phyloP scores from a whole-genome alignment of 495 filamentous ascomycete species.

The Xylaria flabelliformis region DNA sequence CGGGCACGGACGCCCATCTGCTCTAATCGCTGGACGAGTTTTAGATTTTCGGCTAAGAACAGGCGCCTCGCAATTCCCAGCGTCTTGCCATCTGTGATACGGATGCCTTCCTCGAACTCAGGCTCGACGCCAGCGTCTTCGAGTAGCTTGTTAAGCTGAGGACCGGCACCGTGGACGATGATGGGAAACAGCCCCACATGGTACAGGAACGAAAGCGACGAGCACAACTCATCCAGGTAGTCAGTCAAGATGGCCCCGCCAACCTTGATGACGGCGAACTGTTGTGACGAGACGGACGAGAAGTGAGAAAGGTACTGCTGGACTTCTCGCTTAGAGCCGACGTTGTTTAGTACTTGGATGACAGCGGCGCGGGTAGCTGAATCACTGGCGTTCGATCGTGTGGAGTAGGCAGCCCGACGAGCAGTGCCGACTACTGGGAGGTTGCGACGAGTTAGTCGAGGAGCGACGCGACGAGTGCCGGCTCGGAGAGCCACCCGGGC shows the following conservation, averaged over 20 bases:
- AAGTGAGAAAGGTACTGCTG: constrained; percentile 99
- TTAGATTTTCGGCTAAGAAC: constrained; percentile 95
- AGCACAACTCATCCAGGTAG: constrained; percentile 86
- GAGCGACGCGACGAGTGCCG: constrained; percentile 20
- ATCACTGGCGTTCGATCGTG: constrained; percentile 46
- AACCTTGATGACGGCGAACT: constrained; percentile 99
- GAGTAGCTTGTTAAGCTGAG: constrained; percentile 93
- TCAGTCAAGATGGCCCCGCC: constrained; percentile 97
- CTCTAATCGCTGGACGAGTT: constrained; percentile 90
- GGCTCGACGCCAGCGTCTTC: constrained; percentile 93
- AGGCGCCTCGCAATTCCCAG: constrained; percentile 87
- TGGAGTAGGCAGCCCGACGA: constrained; percentile 36
- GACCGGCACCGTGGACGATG: constrained; percentile 95
- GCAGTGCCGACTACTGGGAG: constrained; percentile 1
- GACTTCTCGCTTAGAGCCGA: constrained; percentile 95
- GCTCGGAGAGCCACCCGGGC: constrained; percentile 21
- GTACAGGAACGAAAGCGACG: constrained; percentile 88
- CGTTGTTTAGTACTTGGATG: constrained; percentile 92
- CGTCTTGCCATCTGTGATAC: constrained; percentile 95
- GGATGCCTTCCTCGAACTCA: constrained; percentile 94
- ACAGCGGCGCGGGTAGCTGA: constrained; percentile 82
- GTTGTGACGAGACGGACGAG: constrained; percentile 94
- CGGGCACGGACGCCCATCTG: constrained; percentile 89
- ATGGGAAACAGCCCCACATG: constrained; percentile 95
- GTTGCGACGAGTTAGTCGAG: constrained; percentile 9